A percentile compares a stretch with the other conserved stretches of the same genome.
These are phyloP conservation scores for Cymodocea nodosa DNA, from an alignment of 116 monocot genomes.

Conservation along the genomic window DNA sequence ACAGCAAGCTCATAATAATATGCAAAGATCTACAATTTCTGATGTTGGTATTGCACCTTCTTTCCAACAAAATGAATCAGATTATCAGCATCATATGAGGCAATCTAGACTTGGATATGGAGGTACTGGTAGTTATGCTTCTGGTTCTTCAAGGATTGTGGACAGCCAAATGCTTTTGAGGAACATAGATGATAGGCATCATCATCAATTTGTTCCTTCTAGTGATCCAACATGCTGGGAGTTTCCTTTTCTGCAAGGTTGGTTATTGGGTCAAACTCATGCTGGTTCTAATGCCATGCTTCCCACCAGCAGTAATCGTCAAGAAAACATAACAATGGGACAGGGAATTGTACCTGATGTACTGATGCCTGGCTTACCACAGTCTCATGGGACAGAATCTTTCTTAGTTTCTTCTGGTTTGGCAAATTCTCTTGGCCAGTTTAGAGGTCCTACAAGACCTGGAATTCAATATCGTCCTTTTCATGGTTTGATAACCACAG, in stretches of 20 bases:
- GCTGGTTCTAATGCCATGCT: constrained; percentile 24
- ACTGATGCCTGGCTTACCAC: constrained; percentile 15
- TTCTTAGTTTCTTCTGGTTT: constrained; percentile 20
- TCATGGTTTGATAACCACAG: constrained; percentile 17
- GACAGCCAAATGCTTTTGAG: constrained; percentile 52
- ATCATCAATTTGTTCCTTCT: constrained; percentile 36
- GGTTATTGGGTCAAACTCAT: constrained; percentile 79
- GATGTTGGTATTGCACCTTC: constrained; percentile 6
- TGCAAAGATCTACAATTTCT: constrained; percentile 8
- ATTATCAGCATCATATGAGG: constrained; percentile 11
- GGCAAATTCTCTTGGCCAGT: constrained; percentile 9
- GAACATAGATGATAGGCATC: constrained; percentile 43
- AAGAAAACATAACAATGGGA: constrained; percentile 19
- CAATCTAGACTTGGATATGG: constrained; percentile 12
- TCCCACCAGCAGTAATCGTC: constrained; percentile 19
- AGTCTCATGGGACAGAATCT: constrained; percentile 19
- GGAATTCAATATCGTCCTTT: constrained; percentile 28
- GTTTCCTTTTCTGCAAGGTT: constrained; percentile 78
- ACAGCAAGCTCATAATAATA: constrained; percentile 9
- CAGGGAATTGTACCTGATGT: constrained; percentile 18
- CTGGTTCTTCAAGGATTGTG: constrained; percentile 12
- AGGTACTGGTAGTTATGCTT: constrained; percentile 5
- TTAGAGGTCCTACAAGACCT: constrained; percentile 18
- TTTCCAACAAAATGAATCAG: constrained; percentile 8
- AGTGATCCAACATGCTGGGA: constrained; percentile 66